Percentiles rank a stretch among this genome's conserved stretches.
phyloP scores from a whole-genome alignment of 1,284 basidiomycete species.

The Apiotrichum gamsii region DNA sequence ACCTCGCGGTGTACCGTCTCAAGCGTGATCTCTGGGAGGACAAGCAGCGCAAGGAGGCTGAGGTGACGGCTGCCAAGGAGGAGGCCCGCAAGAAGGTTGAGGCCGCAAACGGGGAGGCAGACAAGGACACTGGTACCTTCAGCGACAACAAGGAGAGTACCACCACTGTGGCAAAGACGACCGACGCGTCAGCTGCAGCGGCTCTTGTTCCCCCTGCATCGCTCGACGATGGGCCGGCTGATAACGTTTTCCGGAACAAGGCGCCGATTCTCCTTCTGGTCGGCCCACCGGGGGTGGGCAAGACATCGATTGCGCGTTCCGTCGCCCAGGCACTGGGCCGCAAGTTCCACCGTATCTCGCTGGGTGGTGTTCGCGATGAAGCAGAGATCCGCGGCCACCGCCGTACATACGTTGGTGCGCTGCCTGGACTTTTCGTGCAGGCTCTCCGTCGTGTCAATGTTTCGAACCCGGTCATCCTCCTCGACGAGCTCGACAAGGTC shows the following conservation, averaged over 20 bases:
- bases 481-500: constrained; percentile 93
- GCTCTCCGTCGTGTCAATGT: constrained; percentile 91
- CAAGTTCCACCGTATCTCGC: constrained; percentile 66
- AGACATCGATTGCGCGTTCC: constrained; percentile 57
- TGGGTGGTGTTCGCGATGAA: constrained; percentile 91
- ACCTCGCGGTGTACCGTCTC: constrained; percentile 42
- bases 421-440: constrained; percentile 95
- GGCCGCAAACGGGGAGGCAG: background rate
- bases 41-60: constrained; percentile 11
- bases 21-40: constrained; percentile 39
- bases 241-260: constrained; percentile 39
- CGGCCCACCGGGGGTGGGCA: constrained; percentile 94
- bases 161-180: background rate
- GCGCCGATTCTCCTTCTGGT: constrained; percentile 54
- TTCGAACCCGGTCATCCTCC: constrained; percentile 89
- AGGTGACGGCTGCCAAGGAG: background rate
- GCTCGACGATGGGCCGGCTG: constrained; percentile 26
- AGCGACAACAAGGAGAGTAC: background rate
- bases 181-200: background rate
- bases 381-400: constrained; percentile 98
- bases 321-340: constrained; percentile 37
- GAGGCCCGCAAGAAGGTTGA: background rate
- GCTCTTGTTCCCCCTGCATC: constrained; percentile 2
- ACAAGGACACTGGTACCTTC: background rate
- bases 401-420: constrained; percentile 67